A percentile compares a stretch with the other conserved stretches of the same genome.
phyloP scores from a whole-genome alignment of 306 rosid genomes.

The Prinsepia uniflora region DNA sequence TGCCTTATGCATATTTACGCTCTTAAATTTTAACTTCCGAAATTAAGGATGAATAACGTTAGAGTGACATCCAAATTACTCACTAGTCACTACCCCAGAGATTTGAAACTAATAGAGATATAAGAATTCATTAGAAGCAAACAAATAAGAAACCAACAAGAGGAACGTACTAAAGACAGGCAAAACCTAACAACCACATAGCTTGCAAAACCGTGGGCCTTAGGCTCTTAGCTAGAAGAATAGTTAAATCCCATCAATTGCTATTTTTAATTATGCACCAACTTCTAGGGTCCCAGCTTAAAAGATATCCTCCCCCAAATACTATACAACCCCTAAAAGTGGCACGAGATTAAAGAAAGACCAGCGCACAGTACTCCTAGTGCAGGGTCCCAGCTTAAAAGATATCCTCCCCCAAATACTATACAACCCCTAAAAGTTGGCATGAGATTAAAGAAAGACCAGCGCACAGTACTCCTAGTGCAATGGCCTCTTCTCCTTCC shows the following conservation, averaged over 20 bases:
- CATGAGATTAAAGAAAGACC: neutral
- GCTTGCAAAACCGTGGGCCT: neutral
- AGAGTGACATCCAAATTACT: no score
- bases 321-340: neutral
- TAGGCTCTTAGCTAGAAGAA: neutral
- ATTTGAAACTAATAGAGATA: neutral
- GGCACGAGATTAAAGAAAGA: neutral
- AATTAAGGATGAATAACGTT: no score
- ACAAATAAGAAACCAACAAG: neutral
- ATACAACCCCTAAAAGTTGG: neutral
- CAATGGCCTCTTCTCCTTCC: neutral
- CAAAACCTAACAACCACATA: slow-evolving; percentile 2
- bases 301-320: neutral
- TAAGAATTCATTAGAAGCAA: neutral
- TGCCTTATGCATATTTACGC: no score
- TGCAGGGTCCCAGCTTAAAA: neutral
- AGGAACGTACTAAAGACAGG: neutral
- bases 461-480: neutral
- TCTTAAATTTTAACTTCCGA: no score
- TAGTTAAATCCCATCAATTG: neutral
- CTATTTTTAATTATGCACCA: neutral
- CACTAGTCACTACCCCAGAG: no score
- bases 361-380: neutral
- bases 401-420: neutral
- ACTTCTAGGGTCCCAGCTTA: slow-evolving; percentile 12